Conservation (phyloP, 2,329 filamentous ascomycete genomes). For the Aspergillus fischeri region DNA sequence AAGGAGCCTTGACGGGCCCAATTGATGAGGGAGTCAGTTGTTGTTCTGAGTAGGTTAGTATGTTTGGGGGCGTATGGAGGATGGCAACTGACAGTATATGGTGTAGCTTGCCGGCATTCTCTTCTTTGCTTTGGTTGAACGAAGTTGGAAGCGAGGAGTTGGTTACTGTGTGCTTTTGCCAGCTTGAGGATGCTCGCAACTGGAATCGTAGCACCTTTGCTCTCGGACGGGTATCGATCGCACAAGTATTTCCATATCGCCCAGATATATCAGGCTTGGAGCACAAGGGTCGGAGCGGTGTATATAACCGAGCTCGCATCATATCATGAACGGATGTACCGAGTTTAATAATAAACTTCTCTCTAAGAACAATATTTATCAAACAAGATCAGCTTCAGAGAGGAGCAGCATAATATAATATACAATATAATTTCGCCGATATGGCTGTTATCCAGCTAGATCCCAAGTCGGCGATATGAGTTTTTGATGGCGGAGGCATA, state of each 20-base stretch:
- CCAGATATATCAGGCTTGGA: not conserved
- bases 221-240: not conserved
- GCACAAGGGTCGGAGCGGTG: not conserved
- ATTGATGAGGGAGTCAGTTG: conserved; percentile 48
- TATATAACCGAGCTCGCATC: not conserved
- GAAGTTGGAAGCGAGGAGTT: not conserved
- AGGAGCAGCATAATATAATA: not conserved
- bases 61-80: not conserved
- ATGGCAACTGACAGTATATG: not conserved
- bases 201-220: not conserved
- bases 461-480: not conserved
- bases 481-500: not conserved
- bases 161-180: not conserved
- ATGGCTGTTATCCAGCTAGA: not conserved
- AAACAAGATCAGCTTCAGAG: not conserved
- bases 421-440: not conserved
- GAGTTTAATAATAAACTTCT: no score
- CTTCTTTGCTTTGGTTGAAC: not conserved
- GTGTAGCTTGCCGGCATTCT: not conserved
- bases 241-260: not conserved
- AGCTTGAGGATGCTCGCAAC: not conserved
- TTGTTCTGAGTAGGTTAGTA: not conserved
- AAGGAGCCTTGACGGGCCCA: conserved; percentile 81
- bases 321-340: not conserved
- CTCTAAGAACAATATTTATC: not conserved